Evolutionary conservation across 495 filamentous ascomycete genomes (phyloP).

Genomic region (Aspergillus leporis): DNA sequence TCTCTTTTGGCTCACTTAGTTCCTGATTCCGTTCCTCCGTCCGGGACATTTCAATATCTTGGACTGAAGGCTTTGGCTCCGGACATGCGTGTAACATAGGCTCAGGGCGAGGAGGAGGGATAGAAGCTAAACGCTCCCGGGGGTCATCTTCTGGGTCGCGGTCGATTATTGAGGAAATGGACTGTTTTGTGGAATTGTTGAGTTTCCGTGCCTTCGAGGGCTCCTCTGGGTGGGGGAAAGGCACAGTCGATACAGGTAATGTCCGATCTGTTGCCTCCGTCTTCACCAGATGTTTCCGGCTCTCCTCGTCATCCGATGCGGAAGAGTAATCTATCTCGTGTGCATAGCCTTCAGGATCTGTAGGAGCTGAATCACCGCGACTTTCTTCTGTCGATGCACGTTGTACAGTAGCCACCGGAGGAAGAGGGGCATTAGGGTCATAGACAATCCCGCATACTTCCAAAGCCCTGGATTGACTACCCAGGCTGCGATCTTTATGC

Average conservation of each 20-base stretch:
- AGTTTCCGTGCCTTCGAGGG: constrained; percentile 14
- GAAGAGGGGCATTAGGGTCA: constrained; percentile 44
- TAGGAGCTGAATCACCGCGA: constrained; percentile 30
- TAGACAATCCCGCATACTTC: constrained; percentile 48
- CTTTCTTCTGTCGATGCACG: constrained; percentile 45
- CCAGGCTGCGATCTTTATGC: constrained; percentile 49
- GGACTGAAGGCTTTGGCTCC: constrained; percentile 25
- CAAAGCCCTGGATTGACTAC: constrained; percentile 47
- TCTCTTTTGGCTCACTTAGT: constrained; percentile 30
- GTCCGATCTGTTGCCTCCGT: constrained; percentile 30
- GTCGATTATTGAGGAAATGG: constrained; percentile 51
- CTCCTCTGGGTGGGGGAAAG: constrained; percentile 21
- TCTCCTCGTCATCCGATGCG: constrained; percentile 35
- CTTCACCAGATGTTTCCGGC: constrained; percentile 30
- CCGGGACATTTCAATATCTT: constrained; percentile 29
- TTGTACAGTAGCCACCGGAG: constrained; percentile 35
- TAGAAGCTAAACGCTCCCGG: constrained; percentile 26
- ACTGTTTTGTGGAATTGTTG: constrained; percentile 42
- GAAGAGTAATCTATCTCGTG: constrained; percentile 42
- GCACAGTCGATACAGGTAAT: constrained; percentile 20
- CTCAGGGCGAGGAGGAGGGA: constrained; percentile 24
- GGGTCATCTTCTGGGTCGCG: constrained; percentile 33
- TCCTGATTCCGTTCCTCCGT: constrained; percentile 27
- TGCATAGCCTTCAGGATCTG: constrained; percentile 33
- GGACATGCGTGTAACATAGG: constrained; percentile 16